phyloP scores from a whole-genome alignment of 2,329 filamentous ascomycete genomes.

The Hypomyces rosellus region DNA sequence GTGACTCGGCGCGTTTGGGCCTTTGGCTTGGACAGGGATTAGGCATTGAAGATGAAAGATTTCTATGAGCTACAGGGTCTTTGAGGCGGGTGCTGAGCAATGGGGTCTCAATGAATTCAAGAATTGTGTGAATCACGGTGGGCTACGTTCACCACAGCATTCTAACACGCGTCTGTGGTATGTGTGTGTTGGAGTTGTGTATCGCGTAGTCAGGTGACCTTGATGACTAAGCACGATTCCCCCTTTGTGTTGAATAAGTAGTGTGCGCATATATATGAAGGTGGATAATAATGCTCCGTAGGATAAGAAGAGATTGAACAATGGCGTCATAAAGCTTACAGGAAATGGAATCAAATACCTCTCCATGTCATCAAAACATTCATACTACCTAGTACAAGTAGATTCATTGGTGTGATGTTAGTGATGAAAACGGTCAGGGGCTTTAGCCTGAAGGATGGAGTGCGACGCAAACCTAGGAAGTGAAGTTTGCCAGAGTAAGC shows the following conservation, averaged over 20 bases:
- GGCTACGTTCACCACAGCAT: not conserved
- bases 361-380: not conserved
- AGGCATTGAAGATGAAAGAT: constrained; percentile 1
- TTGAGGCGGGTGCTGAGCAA: not conserved
- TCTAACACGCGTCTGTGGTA: constrained; percentile 1
- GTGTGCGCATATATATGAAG: too few species aligned
- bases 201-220: constrained; percentile 16
- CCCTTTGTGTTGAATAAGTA: too few species aligned
- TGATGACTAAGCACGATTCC: not conserved
- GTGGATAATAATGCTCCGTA: not conserved
- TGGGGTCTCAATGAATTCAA: too few species aligned
- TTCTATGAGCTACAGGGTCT: not conserved
- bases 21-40: not conserved
- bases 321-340: not conserved
- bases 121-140: not conserved
- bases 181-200: not conserved
- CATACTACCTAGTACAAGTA: too few species aligned
- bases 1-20: not conserved
- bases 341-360: not conserved
- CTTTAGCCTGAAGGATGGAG: too few species aligned
- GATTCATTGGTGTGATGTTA: not conserved
- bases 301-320: not conserved
- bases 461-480: too few species aligned
- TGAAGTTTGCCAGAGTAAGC: too few species aligned
- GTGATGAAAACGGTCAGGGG: too few species aligned